These are phyloP conservation scores for Candida alai DNA, from an alignment of 805 yeast genomes.

Conservation along the genomic window DNA sequence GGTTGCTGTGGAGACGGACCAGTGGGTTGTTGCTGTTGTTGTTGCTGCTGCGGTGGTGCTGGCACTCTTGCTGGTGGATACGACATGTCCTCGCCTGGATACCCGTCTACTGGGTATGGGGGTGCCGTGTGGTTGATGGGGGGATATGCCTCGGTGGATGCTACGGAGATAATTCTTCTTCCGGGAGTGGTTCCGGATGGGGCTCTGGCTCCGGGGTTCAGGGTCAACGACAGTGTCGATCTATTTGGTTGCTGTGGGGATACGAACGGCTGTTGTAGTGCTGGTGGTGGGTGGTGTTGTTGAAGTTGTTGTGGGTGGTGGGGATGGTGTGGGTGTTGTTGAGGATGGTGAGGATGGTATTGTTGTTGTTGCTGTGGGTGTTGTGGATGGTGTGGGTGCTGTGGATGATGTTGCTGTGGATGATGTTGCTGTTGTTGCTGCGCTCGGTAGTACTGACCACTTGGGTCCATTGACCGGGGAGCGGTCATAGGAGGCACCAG, in stretches of 20 bases:
- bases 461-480: no score
- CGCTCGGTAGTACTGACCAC: not conserved
- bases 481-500: not conserved
- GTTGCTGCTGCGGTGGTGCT: constrained; percentile 16
- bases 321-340: not conserved
- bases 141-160: constrained; percentile 3
- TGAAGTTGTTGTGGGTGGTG: constrained; percentile 3
- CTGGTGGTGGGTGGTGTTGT: constrained; percentile 2
- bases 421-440: not conserved
- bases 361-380: constrained; percentile 5
- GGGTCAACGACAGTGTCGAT: constrained; percentile 7
- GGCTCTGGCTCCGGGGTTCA: constrained; percentile 7
- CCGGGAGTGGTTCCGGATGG: constrained; percentile 5
- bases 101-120: constrained; percentile 4
- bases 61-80: constrained; percentile 7
- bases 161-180: constrained; percentile 1
- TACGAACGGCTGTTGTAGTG: constrained; percentile 3
- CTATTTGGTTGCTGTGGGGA: constrained; percentile 4
- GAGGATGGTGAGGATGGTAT: constrained; percentile 2
- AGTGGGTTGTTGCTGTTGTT: constrained; percentile 14
- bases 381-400: constrained; percentile 3
- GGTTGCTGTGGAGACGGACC: no score
- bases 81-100: no score
- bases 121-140: constrained; percentile 2
- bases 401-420: constrained; percentile 3